Base-by-base conservation (phyloP, 2,329 filamentous ascomycete species). In the Paraphoma chrysanthemicola region DNA sequence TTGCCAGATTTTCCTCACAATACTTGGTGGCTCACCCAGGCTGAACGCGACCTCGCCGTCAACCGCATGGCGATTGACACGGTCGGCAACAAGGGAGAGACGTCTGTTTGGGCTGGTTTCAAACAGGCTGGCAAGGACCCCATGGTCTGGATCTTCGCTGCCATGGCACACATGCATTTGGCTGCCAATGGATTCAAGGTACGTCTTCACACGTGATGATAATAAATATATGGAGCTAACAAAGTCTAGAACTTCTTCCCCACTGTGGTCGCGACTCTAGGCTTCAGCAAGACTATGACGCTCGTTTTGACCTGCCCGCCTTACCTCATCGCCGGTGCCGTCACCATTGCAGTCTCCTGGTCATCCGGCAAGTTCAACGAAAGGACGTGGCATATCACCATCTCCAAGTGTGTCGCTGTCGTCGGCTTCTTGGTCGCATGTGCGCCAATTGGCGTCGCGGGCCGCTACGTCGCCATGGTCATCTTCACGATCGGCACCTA, bases 61-160 rank as follows among this genome's bases (percentile, higher is more conserved):
- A 65, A 64, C 51, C 71, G 70, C 45, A 72, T 74, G 70, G 78
- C 81, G 57, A 73, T 75, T 46, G 83, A 86, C 59, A 84, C 81
- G 41, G 77, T 85, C 8, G 79, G 79, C 14, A 80, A 81, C 55
- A 70, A 78, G 30, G 76, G 77, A 38, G 78, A 78, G 41, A 78
- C 76, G 5, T 81, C 76, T 5, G 77, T 78, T 3, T 81, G 74
- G 77, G 76, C 78, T 4, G 83, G 84, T 2, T 77, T 86, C 44
- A 79, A 80, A 57, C 79, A 84, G 54, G 83, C 84, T 0, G 77
- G 77, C 56, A 72, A 69, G 17, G 84, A 86, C 56, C 81, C 80
- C 60, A 79, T 83, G 60, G 53, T 78, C 70, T 66, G 77, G 78
- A 65, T 77, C 76, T 68, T 70, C 51, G 60, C 77, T 65, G 30